Base-by-base conservation (phyloP, 2,329 filamentous ascomycete species). In the Fusarium sp. region DNA sequence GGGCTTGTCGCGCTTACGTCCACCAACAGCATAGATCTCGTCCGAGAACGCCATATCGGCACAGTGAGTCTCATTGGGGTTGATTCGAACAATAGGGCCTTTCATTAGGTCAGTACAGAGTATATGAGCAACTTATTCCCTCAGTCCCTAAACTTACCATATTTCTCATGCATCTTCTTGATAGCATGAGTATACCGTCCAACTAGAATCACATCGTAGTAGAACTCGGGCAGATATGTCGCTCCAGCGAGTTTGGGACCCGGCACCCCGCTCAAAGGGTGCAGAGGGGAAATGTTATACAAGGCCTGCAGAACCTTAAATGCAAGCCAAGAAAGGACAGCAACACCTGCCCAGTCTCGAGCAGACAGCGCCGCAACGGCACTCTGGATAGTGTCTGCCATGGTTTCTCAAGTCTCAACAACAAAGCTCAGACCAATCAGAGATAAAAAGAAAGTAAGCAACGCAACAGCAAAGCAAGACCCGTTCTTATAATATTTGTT, bases 1-100 rank as follows among this genome's bases (percentile, higher is more conserved):
- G 0, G 63, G 63, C 8, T 66, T 66, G 18, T 66, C 48, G 7
- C 63, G 63, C 14, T 66, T 66, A 7, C 63, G 63, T 24, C 63
- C 63, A 9, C 61, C 55, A 7, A 52, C 63, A 2, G 63, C 63
- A n/a, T 66, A 66, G 1, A 66, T 61, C 1, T 66, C 63, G 0
- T 66, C 63, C 5, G 63, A 66, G 30, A 66, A 66, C 6, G 61
- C 24, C 63, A 66, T 66, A 6, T 66, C 63, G 2, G 63, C 44
- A 25, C 63, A 66, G 0, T 66, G 63, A 3, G 49, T 40, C 30
- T 66, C 61, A 25, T 55, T 59, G 4, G 63, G 63, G 14, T 49
- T 66, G 0, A 66, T 66, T 1, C 63, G 63, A 5, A 66, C 55
- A 25, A 66, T 61, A 0, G 63, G 63, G 1, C 63, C 61, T 65